A percentile compares a stretch with the other conserved stretches of the same genome.
These are phyloP conservation scores for Oidiodendron maius DNA, from an alignment of 495 filamentous ascomycete species.

Conservation along the genomic window DNA sequence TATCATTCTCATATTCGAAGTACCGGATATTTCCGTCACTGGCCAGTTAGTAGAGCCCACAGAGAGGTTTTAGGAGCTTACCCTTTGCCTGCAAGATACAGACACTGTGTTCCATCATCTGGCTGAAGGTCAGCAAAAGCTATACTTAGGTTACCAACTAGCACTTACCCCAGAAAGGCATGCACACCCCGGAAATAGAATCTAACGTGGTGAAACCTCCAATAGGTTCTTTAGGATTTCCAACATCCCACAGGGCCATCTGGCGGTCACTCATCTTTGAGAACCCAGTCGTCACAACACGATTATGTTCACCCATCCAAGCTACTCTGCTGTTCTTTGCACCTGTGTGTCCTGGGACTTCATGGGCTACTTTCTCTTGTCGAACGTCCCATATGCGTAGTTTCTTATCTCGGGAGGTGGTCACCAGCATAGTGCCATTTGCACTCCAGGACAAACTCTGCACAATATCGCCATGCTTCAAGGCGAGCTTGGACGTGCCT, in stretches of 20 bases:
- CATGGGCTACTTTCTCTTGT: conserved; percentile 82
- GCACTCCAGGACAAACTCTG: conserved; percentile 96
- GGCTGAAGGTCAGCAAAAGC: conserved; percentile 23
- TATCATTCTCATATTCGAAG: conserved; percentile 95
- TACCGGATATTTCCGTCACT: conserved; percentile 99
- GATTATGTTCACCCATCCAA: conserved; percentile 94
- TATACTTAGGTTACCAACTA: neutral
- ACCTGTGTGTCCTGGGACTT: conserved; percentile 77
- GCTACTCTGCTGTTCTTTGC: conserved; percentile 95
- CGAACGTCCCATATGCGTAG: conserved; percentile 94
- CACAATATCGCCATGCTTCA: conserved; percentile 85
- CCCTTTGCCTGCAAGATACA: conserved; percentile 96
- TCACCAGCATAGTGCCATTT: conserved; percentile 81
- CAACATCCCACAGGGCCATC: conserved; percentile 90
- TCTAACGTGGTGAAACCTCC: conserved; percentile 84
- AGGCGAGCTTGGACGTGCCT: conserved; percentile 61
- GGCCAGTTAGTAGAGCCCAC: conserved; percentile 16
- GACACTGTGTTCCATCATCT: conserved; percentile 83
- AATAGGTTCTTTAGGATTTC: conserved; percentile 70
- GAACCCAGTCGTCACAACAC: conserved; percentile 93
- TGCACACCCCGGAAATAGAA: conserved; percentile 93
- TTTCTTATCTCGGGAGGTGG: conserved; percentile 97
- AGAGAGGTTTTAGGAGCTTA: conserved; percentile 36
- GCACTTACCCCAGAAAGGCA: conserved; percentile 88
- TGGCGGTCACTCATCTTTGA: conserved; percentile 97